Evolutionary conservation across 2,329 filamentous ascomycete genomes (phyloP).

Genomic region (Podosphaera xanthii): DNA sequence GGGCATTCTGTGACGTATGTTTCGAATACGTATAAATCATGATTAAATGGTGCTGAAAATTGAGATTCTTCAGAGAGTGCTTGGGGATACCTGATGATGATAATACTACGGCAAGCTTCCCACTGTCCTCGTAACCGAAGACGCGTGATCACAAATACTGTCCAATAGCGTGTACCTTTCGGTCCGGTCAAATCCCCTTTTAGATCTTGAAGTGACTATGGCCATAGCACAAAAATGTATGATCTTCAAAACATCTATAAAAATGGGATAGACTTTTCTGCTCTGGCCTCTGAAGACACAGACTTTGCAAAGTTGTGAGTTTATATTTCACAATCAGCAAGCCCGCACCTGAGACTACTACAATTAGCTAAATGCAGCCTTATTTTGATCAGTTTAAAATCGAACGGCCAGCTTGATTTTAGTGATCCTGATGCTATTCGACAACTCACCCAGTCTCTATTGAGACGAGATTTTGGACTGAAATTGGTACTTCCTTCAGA

Average conservation of each 20-base stretch:
- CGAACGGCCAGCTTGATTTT: constrained; percentile 50
- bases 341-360: neutral
- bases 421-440: constrained; percentile 52
- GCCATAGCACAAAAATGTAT: constrained; percentile 7
- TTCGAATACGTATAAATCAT: too few species aligned
- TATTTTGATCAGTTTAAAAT: constrained; percentile 21
- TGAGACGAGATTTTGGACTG: constrained; percentile 55
- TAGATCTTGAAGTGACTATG: too few species aligned
- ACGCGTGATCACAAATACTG: too few species aligned
- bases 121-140: too few species aligned
- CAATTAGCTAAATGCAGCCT: neutral
- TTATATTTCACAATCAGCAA: neutral
- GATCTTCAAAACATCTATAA: constrained; percentile 25
- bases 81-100: too few species aligned
- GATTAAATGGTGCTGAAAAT: too few species aligned
- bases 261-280: constrained; percentile 35
- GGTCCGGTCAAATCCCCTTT: too few species aligned
- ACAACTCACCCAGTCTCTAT: constrained; percentile 59
- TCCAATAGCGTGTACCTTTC: too few species aligned
- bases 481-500: constrained; percentile 48
- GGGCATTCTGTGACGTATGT: too few species aligned
- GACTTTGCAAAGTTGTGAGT: constrained; percentile 35
- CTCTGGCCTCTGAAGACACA: constrained; percentile 32
- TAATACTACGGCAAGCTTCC: too few species aligned
- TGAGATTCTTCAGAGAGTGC: too few species aligned